Evolutionary conservation across 306 rosid species (phyloP).

Genomic region (Heteromeles arbutifolia): DNA sequence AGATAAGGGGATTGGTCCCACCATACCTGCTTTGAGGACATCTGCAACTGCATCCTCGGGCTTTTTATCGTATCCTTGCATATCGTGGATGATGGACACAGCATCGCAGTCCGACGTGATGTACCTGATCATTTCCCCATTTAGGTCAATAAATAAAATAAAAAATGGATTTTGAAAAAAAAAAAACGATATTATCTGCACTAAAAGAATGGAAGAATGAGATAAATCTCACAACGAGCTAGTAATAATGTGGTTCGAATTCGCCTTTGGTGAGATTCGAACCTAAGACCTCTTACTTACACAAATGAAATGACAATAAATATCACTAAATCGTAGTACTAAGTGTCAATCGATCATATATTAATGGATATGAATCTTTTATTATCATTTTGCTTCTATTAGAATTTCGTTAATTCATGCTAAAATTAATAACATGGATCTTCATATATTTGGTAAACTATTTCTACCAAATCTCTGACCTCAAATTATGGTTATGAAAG

Average conservation of each 20-base stretch:
- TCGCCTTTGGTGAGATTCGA: rapidly evolving
- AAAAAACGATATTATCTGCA: too few relatives aligned
- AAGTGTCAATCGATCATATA: too few relatives aligned
- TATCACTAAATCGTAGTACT: too few relatives aligned
- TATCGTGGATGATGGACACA: conserved; percentile 46
- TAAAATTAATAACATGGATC: background rate
- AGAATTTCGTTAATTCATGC: background rate
- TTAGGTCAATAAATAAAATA: background rate
- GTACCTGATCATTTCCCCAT: conserved; percentile 39
- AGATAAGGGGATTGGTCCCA: background rate
- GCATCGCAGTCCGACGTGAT: conserved; percentile 88
- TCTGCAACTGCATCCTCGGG: conserved; percentile 79
- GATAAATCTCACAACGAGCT: too few relatives aligned
- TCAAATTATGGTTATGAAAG: background rate
- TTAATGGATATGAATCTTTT: too few relatives aligned
- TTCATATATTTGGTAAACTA: too few relatives aligned
- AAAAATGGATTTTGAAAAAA: too few relatives aligned
- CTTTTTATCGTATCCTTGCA: conserved; percentile 48
- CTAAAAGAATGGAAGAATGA: too few relatives aligned
- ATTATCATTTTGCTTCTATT: too few relatives aligned
- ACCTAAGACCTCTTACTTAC: rapidly evolving
- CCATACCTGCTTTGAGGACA: conserved; percentile 69
- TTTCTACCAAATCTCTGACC: background rate
- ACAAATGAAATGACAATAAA: too few relatives aligned
- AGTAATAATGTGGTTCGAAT: too few relatives aligned